Conservation (phyloP, 306 rosid species). For the Cercis canadensis region DNA sequence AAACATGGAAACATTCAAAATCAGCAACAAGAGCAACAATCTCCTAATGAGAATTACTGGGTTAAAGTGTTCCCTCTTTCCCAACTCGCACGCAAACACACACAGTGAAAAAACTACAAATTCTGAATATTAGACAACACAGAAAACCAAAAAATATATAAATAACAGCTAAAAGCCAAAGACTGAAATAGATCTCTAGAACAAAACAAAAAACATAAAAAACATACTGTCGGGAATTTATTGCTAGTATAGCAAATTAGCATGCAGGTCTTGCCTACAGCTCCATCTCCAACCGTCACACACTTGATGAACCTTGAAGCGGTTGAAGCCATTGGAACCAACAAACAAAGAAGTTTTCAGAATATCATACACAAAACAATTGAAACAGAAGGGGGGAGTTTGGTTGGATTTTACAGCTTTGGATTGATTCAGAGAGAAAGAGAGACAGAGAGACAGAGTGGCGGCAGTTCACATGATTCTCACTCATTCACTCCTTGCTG, state of each 20-base stretch:
- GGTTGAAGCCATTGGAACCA: conserved; percentile 71
- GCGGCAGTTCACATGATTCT: conserved; percentile 73
- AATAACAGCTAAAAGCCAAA: conserved; percentile 17
- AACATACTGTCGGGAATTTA: conserved; percentile 83
- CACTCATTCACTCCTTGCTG: conserved; percentile 53
- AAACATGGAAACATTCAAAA: conserved; percentile 3
- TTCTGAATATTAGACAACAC: conserved; percentile 12
- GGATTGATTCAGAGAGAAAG: conserved; percentile 51
- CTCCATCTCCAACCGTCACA: conserved; percentile 92
- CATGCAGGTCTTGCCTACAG: conserved; percentile 95
- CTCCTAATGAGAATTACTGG: conserved; percentile 8
- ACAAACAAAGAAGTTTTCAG: conserved; percentile 28
- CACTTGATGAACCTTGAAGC: conserved; percentile 93
- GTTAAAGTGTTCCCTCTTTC: neutral
- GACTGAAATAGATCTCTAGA: conserved; percentile 41
- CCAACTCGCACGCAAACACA: neutral
- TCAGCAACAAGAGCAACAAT: conserved; percentile 26
- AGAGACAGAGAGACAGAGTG: conserved; percentile 35
- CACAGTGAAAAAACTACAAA: conserved; percentile 43
- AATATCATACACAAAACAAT: conserved; percentile 11
- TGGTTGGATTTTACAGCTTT: conserved; percentile 55
- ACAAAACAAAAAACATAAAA: conserved; percentile 6
- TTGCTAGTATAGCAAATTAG: conserved; percentile 93
- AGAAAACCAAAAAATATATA: conserved; percentile 11
- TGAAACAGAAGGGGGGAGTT: conserved; percentile 23